These are phyloP conservation scores for Fusarium buharicum DNA, from an alignment of 2,329 filamentous ascomycete species.

Conservation along the genomic window DNA sequence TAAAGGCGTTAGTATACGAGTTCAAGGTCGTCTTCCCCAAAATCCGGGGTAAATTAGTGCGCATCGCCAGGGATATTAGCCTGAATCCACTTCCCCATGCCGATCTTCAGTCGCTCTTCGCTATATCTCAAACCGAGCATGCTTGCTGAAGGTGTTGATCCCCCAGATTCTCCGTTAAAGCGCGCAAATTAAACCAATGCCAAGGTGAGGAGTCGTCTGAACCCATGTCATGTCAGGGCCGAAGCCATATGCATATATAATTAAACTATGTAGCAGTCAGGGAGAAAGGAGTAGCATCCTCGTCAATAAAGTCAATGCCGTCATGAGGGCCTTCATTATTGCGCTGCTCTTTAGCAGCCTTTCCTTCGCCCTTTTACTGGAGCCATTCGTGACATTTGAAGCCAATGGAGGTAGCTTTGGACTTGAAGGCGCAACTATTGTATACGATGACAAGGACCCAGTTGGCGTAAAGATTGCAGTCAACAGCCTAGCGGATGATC, in stretches of 20 bases:
- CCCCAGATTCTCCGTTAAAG: not conserved
- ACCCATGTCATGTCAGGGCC: not conserved
- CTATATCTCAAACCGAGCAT: not conserved
- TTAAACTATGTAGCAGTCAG: not conserved
- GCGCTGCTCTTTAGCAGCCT: not conserved
- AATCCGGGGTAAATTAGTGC: not conserved
- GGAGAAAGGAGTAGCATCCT: not conserved
- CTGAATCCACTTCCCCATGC: not conserved
- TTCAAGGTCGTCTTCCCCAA: too few species aligned
- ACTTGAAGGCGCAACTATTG: not conserved
- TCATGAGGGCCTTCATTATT: not conserved
- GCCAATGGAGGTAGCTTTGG: not conserved
- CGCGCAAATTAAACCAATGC: not conserved
- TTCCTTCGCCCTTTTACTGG: not conserved
- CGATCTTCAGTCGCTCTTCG: not conserved
- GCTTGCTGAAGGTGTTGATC: not conserved
- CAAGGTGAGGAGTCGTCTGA: not conserved
- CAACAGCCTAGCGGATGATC: not conserved
- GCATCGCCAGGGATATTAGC: not conserved
- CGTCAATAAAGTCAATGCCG: not conserved
- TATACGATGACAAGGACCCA: not conserved
- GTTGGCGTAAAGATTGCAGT: not conserved
- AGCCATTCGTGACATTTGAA: not conserved
- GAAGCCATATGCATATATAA: not conserved
- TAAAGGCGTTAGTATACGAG: too few species aligned